phyloP scores from a whole-genome alignment of 495 filamentous ascomycete genomes.

The Penicillium maclennaniae region DNA sequence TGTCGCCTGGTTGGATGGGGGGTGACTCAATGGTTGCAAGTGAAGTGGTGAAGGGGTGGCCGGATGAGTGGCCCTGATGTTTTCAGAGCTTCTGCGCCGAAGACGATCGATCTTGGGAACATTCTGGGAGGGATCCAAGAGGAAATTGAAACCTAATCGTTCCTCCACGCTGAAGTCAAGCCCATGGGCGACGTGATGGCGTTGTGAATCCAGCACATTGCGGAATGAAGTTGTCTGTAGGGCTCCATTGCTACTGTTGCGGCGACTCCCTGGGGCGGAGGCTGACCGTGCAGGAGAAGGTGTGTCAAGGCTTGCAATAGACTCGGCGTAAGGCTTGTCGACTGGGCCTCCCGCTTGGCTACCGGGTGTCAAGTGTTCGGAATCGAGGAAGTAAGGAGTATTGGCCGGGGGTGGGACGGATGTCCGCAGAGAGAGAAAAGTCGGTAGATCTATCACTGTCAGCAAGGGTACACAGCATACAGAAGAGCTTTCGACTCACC shows the following conservation, averaged over 20 bases:
- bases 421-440: slow-evolving; percentile 13
- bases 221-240: slow-evolving; percentile 26
- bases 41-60: slow-evolving; percentile 25
- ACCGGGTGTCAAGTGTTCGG: slow-evolving; percentile 16
- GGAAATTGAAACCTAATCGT: slow-evolving; percentile 63
- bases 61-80: slow-evolving; percentile 19
- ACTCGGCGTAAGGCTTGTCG: slow-evolving; percentile 30
- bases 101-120: slow-evolving; percentile 38
- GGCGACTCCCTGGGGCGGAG: slow-evolving; percentile 24
- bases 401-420: slow-evolving; percentile 21
- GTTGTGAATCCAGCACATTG: slow-evolving; percentile 46
- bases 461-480: neutral
- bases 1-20: slow-evolving; percentile 20
- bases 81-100: slow-evolving; percentile 29
- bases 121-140: slow-evolving; percentile 54
- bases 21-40: slow-evolving; percentile 20
- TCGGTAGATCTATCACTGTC: slow-evolving; percentile 13
- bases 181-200: slow-evolving; percentile 51
- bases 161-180: slow-evolving; percentile 55
- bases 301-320: slow-evolving; percentile 32
- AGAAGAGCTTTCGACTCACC: slow-evolving; percentile 14
- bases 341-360: slow-evolving; percentile 12
- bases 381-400: slow-evolving; percentile 26
- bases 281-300: slow-evolving; percentile 37
- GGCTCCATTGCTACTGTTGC: slow-evolving; percentile 25